Percentiles rank a stretch among this genome's conserved stretches.
Conservation (phyloP, 495 filamentous ascomycete genomes). For the Podospora pseudoanserina region DNA sequence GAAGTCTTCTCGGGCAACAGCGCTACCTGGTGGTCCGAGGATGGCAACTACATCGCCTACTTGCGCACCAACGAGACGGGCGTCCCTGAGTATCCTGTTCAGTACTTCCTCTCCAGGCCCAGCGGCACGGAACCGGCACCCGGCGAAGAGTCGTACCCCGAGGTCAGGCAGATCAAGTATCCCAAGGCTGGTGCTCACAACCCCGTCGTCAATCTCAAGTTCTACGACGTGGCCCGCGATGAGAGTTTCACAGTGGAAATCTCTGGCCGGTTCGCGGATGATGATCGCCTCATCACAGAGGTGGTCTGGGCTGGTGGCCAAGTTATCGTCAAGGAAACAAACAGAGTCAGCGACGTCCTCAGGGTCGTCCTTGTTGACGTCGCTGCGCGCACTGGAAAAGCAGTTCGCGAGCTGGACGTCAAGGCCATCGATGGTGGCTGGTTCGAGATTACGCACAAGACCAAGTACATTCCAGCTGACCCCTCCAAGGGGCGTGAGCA, state of each 20-base stretch:
- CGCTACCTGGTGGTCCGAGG: constrained; percentile 90
- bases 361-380: constrained; percentile 85
- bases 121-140: constrained; percentile 67
- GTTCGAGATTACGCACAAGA: constrained; percentile 91
- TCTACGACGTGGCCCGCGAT: constrained; percentile 79
- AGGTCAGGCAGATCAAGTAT: constrained; percentile 90
- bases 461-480: constrained; percentile 82
- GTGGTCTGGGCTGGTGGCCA: constrained; percentile 85
- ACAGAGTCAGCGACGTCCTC: constrained; percentile 86
- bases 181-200: constrained; percentile 94
- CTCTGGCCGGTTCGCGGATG: constrained; percentile 70
- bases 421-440: constrained; percentile 85
- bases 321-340: constrained; percentile 84
- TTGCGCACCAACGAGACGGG: constrained; percentile 86
- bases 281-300: constrained; percentile 87
- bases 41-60: constrained; percentile 85
- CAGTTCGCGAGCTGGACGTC: constrained; percentile 74
- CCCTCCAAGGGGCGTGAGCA: constrained; percentile 68
- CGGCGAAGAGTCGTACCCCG: constrained; percentile 86
- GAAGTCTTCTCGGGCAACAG: constrained; percentile 80
- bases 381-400: constrained; percentile 65
- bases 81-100: constrained; percentile 89
- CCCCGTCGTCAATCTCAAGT: constrained; percentile 78
- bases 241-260: constrained; percentile 78
- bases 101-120: constrained; percentile 87